Evolutionary conservation across 139 green algal species (phyloP).

Genomic region (Haematococcus lacustris): DNA sequence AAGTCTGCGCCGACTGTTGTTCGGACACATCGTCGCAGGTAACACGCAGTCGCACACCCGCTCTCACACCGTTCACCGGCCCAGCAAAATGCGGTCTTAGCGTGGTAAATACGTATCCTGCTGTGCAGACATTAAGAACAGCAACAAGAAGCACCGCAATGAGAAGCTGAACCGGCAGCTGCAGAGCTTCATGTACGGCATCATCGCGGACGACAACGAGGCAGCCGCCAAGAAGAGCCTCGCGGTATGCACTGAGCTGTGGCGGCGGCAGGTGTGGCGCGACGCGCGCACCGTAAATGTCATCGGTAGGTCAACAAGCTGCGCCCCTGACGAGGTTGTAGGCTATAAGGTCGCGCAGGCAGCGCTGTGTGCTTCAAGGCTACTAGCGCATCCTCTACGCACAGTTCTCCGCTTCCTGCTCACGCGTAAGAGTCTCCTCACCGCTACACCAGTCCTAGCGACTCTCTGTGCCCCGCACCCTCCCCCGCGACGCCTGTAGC

Average conservation of each 20-base stretch:
- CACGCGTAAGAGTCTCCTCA: no score
- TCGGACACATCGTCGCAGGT: conserved; percentile 84
- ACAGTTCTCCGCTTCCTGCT: no score
- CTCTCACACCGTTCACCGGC: no score
- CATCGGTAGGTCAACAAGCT: conserved; percentile 53
- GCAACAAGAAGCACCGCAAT: conserved; percentile 76
- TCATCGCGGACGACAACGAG: conserved; percentile 71
- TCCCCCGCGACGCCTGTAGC: conserved; percentile 24
- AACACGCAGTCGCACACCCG: no score
- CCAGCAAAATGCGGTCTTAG: no score
- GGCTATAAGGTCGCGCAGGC: no score
- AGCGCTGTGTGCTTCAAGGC: not conserved
- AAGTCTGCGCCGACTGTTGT: conserved; percentile 73
- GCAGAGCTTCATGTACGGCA: conserved; percentile 74
- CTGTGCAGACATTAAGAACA: conserved; percentile 71
- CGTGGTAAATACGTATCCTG: not conserved
- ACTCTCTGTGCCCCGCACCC: not conserved
- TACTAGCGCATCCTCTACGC: no score
- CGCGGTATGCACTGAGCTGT: conserved; percentile 89
- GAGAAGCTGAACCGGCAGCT: conserved; percentile 79
- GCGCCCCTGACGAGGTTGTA: no score
- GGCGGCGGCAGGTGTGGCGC: conserved; percentile 88
- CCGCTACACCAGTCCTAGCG: not conserved
- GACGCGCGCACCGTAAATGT: conserved; percentile 92
- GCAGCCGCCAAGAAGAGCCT: conserved; percentile 80